A percentile compares a stretch with the other conserved stretches of the same genome.
Evolutionary conservation across 169 alveolate species (phyloP).

Genomic region (Miamiensis avidus): DNA sequence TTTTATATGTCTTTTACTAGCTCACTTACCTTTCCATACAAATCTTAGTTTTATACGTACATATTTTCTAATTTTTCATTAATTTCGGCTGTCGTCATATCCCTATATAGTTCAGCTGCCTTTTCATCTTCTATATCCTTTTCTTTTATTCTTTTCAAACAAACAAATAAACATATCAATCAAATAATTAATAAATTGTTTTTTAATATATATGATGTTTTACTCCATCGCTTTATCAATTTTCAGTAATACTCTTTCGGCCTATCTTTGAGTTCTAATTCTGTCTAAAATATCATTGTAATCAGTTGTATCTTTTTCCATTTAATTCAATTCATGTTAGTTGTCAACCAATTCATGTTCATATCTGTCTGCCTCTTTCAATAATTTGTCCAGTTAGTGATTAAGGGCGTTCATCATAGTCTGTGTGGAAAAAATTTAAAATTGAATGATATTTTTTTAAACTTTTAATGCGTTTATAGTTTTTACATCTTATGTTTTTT

Average conservation of each 20-base stretch:
- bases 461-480: too few species aligned
- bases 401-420: background rate
- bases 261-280: background rate
- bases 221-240: background rate
- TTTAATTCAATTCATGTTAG: too few species aligned
- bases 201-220: too few species aligned
- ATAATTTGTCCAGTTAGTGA: background rate
- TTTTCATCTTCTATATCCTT: background rate
- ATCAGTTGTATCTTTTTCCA: background rate
- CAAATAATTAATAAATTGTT: too few species aligned
- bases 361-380: background rate
- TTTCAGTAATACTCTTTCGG: background rate
- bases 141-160: background rate
- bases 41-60: background rate
- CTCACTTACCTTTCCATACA: background rate
- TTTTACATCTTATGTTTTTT: background rate
- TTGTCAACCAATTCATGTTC: background rate
- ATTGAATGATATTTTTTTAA: too few species aligned
- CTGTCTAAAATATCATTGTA: background rate
- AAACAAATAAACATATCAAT: too few species aligned
- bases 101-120: background rate
- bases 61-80: background rate
- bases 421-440: background rate
- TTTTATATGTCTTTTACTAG: background rate
- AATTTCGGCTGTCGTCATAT: background rate